Evolutionary conservation across 805 yeast genomes (phyloP).

Genomic region (Blastobotrys chiropterorum): DNA sequence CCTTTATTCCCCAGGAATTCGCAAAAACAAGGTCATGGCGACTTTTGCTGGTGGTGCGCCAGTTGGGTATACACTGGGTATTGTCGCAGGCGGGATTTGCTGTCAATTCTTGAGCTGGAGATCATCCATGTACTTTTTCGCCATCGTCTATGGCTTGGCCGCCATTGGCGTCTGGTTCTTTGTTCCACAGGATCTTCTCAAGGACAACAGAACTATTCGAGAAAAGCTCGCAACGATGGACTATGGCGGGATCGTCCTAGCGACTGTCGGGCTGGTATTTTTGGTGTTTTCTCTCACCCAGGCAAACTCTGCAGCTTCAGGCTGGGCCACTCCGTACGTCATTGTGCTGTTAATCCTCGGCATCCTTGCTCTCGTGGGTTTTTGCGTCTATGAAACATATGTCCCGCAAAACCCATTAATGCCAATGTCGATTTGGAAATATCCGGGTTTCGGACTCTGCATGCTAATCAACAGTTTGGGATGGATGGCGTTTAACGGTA

Average conservation of each 20-base stretch:
- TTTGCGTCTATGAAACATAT: slow-evolving; percentile 37
- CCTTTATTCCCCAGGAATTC: slow-evolving; percentile 33
- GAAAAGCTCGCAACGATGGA: slow-evolving; percentile 32
- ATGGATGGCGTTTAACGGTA: slow-evolving; percentile 41
- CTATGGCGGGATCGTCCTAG: slow-evolving; percentile 39
- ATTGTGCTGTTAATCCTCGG: slow-evolving; percentile 39
- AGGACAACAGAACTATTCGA: slow-evolving; percentile 22
- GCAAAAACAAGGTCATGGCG: slow-evolving; percentile 41
- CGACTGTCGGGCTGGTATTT: slow-evolving; percentile 36
- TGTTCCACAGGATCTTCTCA: slow-evolving; percentile 34
- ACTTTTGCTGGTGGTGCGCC: slow-evolving; percentile 44
- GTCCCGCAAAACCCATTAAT: slow-evolving; percentile 39
- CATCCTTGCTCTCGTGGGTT: slow-evolving; percentile 28
- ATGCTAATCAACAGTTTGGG: slow-evolving; percentile 34
- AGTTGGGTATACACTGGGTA: slow-evolving; percentile 40
- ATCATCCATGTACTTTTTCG: slow-evolving; percentile 36
- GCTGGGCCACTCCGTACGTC: slow-evolving; percentile 45
- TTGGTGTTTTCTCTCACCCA: slow-evolving; percentile 42
- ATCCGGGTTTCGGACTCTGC: slow-evolving; percentile 34
- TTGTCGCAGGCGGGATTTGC: slow-evolving; percentile 41
- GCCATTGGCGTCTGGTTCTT: slow-evolving; percentile 25
- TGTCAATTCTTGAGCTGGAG: slow-evolving; percentile 38
- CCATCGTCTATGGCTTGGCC: slow-evolving; percentile 33
- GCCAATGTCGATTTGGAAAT: slow-evolving; percentile 42
- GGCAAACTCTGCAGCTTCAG: slow-evolving; percentile 36